phyloP scores from a whole-genome alignment of 257 asterid species.

The Hygrophila difformis region DNA sequence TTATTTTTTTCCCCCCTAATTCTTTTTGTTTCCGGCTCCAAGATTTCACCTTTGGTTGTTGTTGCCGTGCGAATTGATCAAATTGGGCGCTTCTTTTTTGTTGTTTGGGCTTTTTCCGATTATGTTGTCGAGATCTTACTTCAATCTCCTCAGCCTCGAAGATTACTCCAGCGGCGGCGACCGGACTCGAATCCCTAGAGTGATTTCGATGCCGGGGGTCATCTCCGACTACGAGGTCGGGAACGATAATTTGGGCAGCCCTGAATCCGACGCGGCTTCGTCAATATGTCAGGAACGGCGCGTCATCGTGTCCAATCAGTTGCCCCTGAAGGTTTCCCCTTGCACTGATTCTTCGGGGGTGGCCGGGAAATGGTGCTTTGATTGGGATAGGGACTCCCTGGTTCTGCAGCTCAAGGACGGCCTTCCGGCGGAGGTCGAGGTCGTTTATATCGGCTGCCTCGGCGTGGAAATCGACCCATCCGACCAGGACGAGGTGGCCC shows the following conservation, averaged over 20 bases:
- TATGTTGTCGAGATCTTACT: constrained; percentile 82
- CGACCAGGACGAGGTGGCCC: constrained; percentile 75
- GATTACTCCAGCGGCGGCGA: constrained; percentile 60
- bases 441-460: constrained; percentile 56
- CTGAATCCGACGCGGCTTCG: constrained; percentile 13
- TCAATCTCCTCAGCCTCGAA: constrained; percentile 64
- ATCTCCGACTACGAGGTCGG: constrained; percentile 49
- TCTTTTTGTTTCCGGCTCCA: constrained; percentile 1
- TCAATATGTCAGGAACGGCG: constrained; percentile 31
- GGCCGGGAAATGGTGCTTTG: constrained; percentile 50
- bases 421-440: constrained; percentile 42
- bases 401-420: constrained; percentile 64
- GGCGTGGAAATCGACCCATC: constrained; percentile 40
- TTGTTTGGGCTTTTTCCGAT: no score
- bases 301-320: constrained; percentile 61
- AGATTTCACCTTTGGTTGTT: no score
- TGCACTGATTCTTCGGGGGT: constrained; percentile 13
- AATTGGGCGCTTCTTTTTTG: no score
- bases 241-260: not conserved
- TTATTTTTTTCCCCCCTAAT: not conserved
- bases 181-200: constrained; percentile 56
- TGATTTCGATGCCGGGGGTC: constrained; percentile 69
- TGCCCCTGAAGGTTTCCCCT: constrained; percentile 44
- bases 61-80: no score
- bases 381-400: constrained; percentile 65